Conservation (phyloP, 2,329 filamentous ascomycete genomes). For the Colletotrichum kahawae region DNA sequence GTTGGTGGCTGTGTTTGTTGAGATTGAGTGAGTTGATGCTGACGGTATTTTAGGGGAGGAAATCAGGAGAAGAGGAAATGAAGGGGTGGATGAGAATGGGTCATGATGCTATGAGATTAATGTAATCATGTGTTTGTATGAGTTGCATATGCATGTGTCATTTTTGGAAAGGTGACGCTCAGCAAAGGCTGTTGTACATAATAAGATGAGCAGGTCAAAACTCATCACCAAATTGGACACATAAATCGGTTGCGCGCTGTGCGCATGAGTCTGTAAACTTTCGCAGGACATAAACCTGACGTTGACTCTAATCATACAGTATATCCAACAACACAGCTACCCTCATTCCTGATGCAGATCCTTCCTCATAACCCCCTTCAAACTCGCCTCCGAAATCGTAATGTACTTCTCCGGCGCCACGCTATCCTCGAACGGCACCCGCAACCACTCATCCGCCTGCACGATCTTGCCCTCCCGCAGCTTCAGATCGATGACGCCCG, state of each 20-base stretch:
- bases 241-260: background rate
- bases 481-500: constrained; percentile 1
- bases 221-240: background rate
- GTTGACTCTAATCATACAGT: background rate
- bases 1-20: background rate
- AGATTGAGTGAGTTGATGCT: background rate
- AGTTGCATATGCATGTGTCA: background rate
- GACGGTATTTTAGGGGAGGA: background rate
- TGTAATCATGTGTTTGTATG: background rate
- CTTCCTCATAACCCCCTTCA: constrained; percentile 3
- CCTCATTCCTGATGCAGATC: background rate
- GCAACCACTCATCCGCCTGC: constrained; percentile 3
- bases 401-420: constrained; percentile 15
- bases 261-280: background rate
- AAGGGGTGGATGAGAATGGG: background rate
- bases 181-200: background rate
- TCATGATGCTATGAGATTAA: background rate
- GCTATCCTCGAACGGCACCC: constrained; percentile 7
- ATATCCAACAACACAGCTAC: background rate
- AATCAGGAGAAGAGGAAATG: background rate
- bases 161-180: background rate
- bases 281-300: background rate
- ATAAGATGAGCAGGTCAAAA: background rate
- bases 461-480: constrained; percentile 1
- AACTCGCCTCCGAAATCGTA: constrained; percentile 1